A percentile compares a stretch with the other conserved stretches of the same genome.
Evolutionary conservation across 1,284 basidiomycete species (phyloP).

Genomic region (Ustilago tritici): DNA sequence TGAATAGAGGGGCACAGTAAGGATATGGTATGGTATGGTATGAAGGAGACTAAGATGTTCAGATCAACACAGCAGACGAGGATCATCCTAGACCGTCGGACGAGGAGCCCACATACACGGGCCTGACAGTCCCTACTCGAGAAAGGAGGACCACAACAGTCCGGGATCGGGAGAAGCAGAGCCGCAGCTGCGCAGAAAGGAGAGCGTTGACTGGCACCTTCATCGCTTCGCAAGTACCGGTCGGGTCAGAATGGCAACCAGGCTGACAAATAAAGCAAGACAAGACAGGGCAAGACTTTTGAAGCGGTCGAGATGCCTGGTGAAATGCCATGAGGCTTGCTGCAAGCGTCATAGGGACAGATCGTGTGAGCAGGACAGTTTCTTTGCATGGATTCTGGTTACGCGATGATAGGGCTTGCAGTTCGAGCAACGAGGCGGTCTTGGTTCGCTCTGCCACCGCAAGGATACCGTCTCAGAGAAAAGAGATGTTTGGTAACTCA

Average conservation of each 20-base stretch:
- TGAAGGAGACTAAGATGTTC: not conserved
- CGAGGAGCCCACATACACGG: not conserved
- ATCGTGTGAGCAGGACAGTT: constrained; percentile 8
- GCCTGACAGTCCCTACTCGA: not conserved
- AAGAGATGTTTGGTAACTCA: not conserved
- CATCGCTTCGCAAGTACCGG: not conserved
- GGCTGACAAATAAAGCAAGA: not conserved
- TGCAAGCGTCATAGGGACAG: not conserved
- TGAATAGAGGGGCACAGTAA: not conserved
- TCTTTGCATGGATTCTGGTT: not conserved
- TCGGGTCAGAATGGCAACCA: not conserved
- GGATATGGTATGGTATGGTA: not conserved
- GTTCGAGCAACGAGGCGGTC: not conserved
- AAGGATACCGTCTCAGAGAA: not conserved
- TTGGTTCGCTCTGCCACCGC: not conserved
- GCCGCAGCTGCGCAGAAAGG: not conserved
- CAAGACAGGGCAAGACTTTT: not conserved
- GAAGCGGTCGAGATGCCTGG: not conserved
- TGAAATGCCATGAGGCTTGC: not conserved
- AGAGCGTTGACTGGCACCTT: not conserved
- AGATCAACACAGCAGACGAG: not conserved
- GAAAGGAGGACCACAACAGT: not conserved
- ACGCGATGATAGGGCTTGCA: constrained; percentile 1
- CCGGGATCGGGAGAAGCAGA: not conserved
- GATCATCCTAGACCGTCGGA: not conserved